Evolutionary conservation across 164 flowering plant species (phyloP).

Genomic region (Aristolochia contorta): DNA sequence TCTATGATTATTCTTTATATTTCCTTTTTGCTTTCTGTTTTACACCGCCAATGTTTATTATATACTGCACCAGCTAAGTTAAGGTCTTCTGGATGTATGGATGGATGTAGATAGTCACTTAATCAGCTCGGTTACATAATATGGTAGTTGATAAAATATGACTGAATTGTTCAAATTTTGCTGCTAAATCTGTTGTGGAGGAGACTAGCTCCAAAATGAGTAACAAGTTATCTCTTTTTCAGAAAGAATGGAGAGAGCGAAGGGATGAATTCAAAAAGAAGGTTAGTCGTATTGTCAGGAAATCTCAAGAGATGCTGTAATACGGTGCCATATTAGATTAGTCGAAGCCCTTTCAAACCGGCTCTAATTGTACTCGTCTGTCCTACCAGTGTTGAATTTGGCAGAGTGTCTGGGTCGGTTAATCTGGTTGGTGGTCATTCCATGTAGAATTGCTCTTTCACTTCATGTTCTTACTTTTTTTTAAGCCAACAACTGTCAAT

Average conservation of each 20-base stretch:
- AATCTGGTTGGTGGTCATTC: not conserved
- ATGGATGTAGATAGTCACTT: too few relatives aligned
- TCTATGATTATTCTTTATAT: too few relatives aligned
- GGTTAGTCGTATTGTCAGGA: conserved; percentile 15
- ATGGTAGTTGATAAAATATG: too few relatives aligned
- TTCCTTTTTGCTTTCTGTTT: too few relatives aligned
- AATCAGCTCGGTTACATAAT: too few relatives aligned
- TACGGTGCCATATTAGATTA: not conserved
- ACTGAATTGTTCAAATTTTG: too few relatives aligned
- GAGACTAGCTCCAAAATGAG: too few relatives aligned
- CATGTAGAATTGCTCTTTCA: not conserved
- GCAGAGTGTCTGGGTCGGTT: not conserved
- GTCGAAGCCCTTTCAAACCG: not conserved
- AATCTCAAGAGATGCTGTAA: conserved; percentile 15
- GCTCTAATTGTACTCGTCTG: not conserved
- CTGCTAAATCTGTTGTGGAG: too few relatives aligned
- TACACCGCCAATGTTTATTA: too few relatives aligned
- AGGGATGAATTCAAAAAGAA: conserved; percentile 17
- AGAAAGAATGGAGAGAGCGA: conserved; percentile 16
- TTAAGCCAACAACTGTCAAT: not conserved
- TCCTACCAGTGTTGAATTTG: not conserved
- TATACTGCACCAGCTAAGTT: too few relatives aligned
- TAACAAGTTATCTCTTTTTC: not conserved
- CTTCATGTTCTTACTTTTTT: not conserved
- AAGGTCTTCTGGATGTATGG: too few relatives aligned